Conservation (phyloP, 768 basidiomycete genomes). For the Polyporus arcularius region DNA sequence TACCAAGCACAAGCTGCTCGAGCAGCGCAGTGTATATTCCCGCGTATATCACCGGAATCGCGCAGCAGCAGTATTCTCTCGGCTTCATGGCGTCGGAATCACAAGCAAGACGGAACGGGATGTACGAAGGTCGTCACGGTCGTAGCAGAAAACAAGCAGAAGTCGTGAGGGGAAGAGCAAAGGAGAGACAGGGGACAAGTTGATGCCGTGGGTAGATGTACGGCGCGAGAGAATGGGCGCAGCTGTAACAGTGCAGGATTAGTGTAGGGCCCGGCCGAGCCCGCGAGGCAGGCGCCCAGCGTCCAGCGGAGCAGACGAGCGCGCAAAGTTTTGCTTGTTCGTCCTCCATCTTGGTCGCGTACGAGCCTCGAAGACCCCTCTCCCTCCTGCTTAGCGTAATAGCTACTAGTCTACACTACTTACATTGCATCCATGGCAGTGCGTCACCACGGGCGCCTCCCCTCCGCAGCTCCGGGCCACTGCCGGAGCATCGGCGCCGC, state of each 20-base stretch:
- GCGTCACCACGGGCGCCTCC: background rate
- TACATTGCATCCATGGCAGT: background rate
- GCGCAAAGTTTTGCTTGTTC: background rate
- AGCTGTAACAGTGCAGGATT: background rate
- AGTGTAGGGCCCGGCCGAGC: background rate
- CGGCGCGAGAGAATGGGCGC: background rate
- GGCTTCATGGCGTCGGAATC: conserved; percentile 53
- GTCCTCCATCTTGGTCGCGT: background rate
- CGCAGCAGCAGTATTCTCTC: conserved; percentile 91
- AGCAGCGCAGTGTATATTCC: conserved; percentile 82
- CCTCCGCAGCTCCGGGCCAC: background rate
- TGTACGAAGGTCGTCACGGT: conserved; percentile 4
- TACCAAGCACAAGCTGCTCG: conserved; percentile 72
- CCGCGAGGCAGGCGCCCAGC: background rate
- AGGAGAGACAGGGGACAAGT: background rate
- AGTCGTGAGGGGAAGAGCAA: conserved; percentile 3
- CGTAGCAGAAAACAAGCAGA: conserved; percentile 1
- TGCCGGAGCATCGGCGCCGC: background rate
- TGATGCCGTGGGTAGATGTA: background rate
- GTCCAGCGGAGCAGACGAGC: background rate
- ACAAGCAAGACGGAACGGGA: background rate
- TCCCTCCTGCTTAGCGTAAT: no score
- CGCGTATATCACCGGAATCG: conserved; percentile 86
- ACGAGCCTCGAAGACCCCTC: no score
- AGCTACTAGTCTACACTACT: no score